Evolutionary conservation across 2,329 filamentous ascomycete genomes (phyloP).

Genomic region (Monilinia polystroma): DNA sequence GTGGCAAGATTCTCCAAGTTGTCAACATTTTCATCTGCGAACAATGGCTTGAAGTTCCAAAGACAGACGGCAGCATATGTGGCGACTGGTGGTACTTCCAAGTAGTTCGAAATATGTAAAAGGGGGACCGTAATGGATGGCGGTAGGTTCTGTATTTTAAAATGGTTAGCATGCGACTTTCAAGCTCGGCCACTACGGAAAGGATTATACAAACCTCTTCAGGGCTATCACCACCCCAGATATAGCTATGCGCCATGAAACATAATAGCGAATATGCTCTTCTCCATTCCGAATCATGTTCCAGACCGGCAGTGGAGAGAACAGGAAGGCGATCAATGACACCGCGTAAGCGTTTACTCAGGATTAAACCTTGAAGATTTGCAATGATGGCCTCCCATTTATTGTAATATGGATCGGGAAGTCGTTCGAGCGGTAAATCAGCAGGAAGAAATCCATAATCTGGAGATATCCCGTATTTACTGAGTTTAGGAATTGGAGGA

Average conservation of each 20-base stretch:
- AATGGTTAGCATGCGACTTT: slow-evolving; percentile 10
- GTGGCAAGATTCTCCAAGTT: slow-evolving; percentile 85
- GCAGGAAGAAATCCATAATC: slow-evolving; percentile 85
- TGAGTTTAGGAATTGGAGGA: slow-evolving; percentile 60
- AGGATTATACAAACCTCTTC: slow-evolving; percentile 57
- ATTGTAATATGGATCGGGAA: slow-evolving; percentile 89
- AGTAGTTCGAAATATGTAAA: slow-evolving; percentile 68
- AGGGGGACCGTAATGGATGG: slow-evolving; percentile 81
- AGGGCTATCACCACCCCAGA: slow-evolving; percentile 89
- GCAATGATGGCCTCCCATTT: slow-evolving; percentile 87
- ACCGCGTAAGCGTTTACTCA: slow-evolving; percentile 78
- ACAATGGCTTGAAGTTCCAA: slow-evolving; percentile 96
- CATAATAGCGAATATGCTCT: slow-evolving; percentile 86
- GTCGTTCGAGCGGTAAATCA: slow-evolving; percentile 71
- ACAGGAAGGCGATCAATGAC: slow-evolving; percentile 80
- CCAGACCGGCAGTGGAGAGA: slow-evolving; percentile 77
- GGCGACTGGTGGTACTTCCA: slow-evolving; percentile 88
- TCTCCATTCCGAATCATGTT: slow-evolving; percentile 86
- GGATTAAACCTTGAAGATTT: slow-evolving; percentile 82
- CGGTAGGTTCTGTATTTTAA: slow-evolving; percentile 56
- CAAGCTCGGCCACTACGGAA: background rate
- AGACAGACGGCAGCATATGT: slow-evolving; percentile 90
- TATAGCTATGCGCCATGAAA: slow-evolving; percentile 92
- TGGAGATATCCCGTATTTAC: slow-evolving; percentile 77
- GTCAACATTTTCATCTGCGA: slow-evolving; percentile 77